Base-by-base conservation (phyloP, 78 protist genomes). In the Diacronema lutheri region DNA sequence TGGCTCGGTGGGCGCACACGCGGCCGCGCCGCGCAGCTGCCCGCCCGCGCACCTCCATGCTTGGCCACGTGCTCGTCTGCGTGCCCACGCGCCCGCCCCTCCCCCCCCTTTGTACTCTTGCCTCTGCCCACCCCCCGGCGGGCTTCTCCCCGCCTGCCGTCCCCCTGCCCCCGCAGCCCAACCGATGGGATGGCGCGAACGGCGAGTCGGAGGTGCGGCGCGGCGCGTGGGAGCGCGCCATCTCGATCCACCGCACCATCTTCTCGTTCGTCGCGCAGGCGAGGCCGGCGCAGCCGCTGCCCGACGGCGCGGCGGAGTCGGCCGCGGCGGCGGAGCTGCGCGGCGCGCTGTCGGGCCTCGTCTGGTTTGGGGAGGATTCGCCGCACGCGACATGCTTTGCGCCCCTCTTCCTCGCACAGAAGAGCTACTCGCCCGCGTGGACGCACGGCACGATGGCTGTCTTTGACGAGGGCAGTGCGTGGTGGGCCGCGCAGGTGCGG, bases 301-400 rank as follows among this genome's bases (percentile, higher is more conserved):
- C 6, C 10, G 10, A 7, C 29, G 29, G 29, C 6, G 29, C 7
- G 12, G 29, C 31, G 3, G 29, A 7, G 29, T 4, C 26, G 29
- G 29, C 6, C 65, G 29, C 26, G 9, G 26, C 65, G 9, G 62
- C 21, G 12, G 26, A 46, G 68, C 77, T 89, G 1, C 88, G 88
- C 46, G 82, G 33, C 46, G 68, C 5, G 20, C 14, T 46, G 29
- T 73, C 86, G 12, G 86, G 81, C n/a, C 13, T 31, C 57, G 35
- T 84, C 16, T 89, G 88, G 88, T 84, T 74, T n/a, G 92, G 74
- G 12, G 88, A 88, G 26, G 78, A 83, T 35, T 61, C 46, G 11
- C 56, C 89, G 50, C 83, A 73, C n/a, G 66, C 37, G 20, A 69
- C 89, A 31, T 21, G 26, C 46, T 85, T 60, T 55, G 58, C 21